phyloP scores from a whole-genome alignment of 2,329 filamentous ascomycete species.

The Pyrenophora graminea region DNA sequence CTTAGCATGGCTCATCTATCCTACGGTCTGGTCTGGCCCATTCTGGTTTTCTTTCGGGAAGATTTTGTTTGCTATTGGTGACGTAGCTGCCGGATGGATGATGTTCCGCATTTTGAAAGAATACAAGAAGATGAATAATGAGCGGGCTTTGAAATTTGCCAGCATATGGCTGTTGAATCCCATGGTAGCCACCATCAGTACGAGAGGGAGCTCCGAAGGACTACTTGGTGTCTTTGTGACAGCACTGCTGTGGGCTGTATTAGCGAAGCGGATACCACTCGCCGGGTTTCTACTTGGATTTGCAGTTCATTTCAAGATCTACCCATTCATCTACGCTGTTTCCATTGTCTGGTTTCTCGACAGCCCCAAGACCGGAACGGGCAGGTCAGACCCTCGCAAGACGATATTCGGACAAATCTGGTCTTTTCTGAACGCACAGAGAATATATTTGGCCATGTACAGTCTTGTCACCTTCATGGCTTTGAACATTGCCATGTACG shows the following conservation, averaged over 20 bases:
- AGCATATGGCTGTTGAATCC: slow-evolving; percentile 94
- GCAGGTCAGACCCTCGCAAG: slow-evolving; percentile 5
- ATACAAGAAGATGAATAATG: slow-evolving; percentile 41
- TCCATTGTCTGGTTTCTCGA: slow-evolving; percentile 83
- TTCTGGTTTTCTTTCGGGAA: slow-evolving; percentile 84
- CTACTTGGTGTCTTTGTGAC: slow-evolving; percentile 83
- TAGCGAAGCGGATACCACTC: slow-evolving; percentile 63
- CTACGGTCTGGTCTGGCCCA: slow-evolving; percentile 67
- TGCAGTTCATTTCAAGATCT: slow-evolving; percentile 96
- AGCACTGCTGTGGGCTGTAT: slow-evolving; percentile 79
- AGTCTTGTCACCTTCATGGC: slow-evolving; percentile 74
- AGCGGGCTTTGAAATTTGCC: slow-evolving; percentile 71
- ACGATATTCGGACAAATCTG: slow-evolving; percentile 28
- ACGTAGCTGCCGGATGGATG: slow-evolving; percentile 82
- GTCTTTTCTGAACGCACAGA: slow-evolving; percentile 40
- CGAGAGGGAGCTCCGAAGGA: slow-evolving; percentile 90
- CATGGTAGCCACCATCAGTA: slow-evolving; percentile 97
- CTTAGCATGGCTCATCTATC: slow-evolving; percentile 86
- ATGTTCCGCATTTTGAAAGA: slow-evolving; percentile 62
- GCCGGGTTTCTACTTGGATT: slow-evolving; percentile 79
- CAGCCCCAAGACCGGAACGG: slow-evolving; percentile 45
- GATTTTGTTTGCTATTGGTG: slow-evolving; percentile 78
- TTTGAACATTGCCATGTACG: slow-evolving; percentile 80
- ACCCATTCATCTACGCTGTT: slow-evolving; percentile 92
- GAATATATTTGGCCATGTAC: slow-evolving; percentile 63